Evolutionary conservation across 805 yeast genomes (phyloP).

Genomic region (Cyberlindnera lachancei): DNA sequence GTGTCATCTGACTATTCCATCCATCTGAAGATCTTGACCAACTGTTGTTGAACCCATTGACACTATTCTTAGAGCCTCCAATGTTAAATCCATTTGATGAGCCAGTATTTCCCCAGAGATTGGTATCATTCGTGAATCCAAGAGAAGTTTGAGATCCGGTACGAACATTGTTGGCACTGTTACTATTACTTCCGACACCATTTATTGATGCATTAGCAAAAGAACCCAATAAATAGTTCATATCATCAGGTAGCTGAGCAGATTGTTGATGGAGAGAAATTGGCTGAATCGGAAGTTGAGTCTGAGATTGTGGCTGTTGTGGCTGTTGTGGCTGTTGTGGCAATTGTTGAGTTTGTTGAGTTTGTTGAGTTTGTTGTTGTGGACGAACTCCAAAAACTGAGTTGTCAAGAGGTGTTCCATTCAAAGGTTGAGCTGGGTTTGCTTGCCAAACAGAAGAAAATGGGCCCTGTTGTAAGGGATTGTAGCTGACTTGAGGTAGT

Average conservation of each 20-base stretch:
- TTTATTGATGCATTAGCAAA: not conserved
- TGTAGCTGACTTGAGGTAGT: not conserved
- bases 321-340: not conserved
- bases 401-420: constrained; percentile 1
- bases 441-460: constrained; percentile 1
- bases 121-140: constrained; percentile 3
- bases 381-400: constrained; percentile 1
- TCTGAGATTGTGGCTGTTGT: not conserved
- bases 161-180: too few species aligned
- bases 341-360: not conserved
- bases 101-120: constrained; percentile 4
- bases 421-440: not conserved
- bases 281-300: not conserved
- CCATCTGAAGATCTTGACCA: constrained; percentile 1
- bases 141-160: not conserved
- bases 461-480: not conserved
- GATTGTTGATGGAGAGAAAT: not conserved
- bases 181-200: too few species aligned
- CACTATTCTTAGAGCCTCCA: not conserved
- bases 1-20: not conserved
- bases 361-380: too few species aligned
- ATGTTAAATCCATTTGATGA: not conserved
- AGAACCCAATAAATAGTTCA: not conserved
- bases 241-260: not conserved
- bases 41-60: not conserved